Percentiles rank a stretch among this genome's conserved stretches.
These are phyloP conservation scores for Mucor saturninus DNA, from an alignment of 371 early-diverging fungal genomes.

Conservation along the genomic window DNA sequence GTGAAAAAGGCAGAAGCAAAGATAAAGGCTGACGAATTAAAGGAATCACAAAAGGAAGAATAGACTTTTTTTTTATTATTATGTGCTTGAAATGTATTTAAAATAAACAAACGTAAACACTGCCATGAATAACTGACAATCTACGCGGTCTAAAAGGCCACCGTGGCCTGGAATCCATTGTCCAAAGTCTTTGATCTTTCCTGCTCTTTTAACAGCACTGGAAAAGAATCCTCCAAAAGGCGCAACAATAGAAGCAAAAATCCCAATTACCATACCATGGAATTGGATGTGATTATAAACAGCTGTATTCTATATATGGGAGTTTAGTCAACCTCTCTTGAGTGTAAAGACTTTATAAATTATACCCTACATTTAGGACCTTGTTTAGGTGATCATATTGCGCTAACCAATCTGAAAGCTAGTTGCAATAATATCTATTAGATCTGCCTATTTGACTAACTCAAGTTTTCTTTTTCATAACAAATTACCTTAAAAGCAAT, in stretches of 20 bases:
- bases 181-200: conserved; percentile 37
- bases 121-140: conserved; percentile 41
- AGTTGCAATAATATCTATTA: background rate
- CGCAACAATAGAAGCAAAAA: conserved; percentile 28
- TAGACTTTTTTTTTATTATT: background rate
- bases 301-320: background rate
- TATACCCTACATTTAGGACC: too few species aligned
- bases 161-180: conserved; percentile 40
- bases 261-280: conserved; percentile 25
- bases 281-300: conserved; percentile 6
- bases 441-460: background rate
- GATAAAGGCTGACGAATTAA: conserved; percentile 31
- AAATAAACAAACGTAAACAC: conserved; percentile 34
- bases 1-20: conserved; percentile 38
- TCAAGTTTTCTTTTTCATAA: background rate
- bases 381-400: background rate
- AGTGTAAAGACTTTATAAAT: background rate
- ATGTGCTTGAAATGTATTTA: background rate
- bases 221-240: conserved; percentile 40
- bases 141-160: conserved; percentile 37
- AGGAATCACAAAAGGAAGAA: conserved; percentile 8
- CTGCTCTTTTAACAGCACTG: conserved; percentile 38
- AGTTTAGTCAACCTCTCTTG: background rate
- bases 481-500: conserved; percentile 22
- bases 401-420: background rate